Conservation (phyloP, 75 land plant species). For the Picea glauca region DNA sequence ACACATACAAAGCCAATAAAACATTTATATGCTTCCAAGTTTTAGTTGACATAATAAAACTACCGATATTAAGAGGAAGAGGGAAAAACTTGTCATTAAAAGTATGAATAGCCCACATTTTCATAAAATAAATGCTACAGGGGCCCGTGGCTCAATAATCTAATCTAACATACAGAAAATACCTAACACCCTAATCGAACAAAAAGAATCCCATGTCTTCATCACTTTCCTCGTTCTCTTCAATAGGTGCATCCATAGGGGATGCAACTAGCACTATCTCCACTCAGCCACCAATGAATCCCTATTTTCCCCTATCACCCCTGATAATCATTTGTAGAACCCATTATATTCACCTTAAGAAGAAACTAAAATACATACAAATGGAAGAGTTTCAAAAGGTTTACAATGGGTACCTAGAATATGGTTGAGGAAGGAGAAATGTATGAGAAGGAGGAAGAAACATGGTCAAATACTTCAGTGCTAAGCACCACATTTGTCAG, state of each 20-base stretch:
- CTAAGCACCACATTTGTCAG: slow-evolving; percentile 46
- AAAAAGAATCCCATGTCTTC: slow-evolving; percentile 85
- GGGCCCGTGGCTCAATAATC: too few species aligned
- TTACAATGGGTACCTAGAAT: too few species aligned
- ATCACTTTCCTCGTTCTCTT: slow-evolving; percentile 59
- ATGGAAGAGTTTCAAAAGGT: background rate
- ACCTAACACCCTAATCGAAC: slow-evolving; percentile 47
- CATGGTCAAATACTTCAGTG: slow-evolving; percentile 57
- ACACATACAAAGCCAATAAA: slow-evolving; percentile 3
- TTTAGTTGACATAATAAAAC: background rate
- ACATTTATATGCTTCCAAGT: background rate
- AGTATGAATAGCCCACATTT: too few species aligned
- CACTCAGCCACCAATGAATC: slow-evolving; percentile 18
- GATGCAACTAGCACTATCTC: slow-evolving; percentile 36
- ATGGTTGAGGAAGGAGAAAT: too few species aligned
- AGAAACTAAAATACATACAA: background rate
- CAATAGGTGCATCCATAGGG: slow-evolving; percentile 33
- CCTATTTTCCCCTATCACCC: slow-evolving; percentile 45
- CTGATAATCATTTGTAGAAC: slow-evolving; percentile 62
- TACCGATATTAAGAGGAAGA: background rate
- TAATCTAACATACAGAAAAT: too few species aligned
- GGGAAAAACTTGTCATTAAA: too few species aligned
- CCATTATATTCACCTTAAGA: background rate
- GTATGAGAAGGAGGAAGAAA: slow-evolving; percentile 22
- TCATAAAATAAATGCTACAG: too few species aligned